Evolutionary conservation across 495 filamentous ascomycete genomes (phyloP), one percentile per base, ranked within the genome.

Genomic region (Penicillium canescens): DNA sequence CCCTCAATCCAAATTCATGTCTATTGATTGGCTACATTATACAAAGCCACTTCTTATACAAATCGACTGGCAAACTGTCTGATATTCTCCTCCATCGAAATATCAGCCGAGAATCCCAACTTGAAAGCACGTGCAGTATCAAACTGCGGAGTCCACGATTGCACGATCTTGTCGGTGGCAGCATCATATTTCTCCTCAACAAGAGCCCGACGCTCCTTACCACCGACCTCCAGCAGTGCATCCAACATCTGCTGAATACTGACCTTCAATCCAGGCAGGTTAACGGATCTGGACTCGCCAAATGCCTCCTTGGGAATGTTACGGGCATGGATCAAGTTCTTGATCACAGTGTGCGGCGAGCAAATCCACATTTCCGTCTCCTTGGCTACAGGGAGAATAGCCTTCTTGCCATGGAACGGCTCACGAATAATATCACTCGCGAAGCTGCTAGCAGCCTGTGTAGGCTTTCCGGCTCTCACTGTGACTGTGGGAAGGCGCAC

Each of bases 171-270:
- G 71, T 91, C 86, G 46, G 85, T 77, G 34, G 72, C 78, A 47
- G 80, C 76, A 66, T 91, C 83, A 61, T 78, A 81, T 70, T 80
- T 78, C 67, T 91, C 87, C 64, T 78, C 78, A 24, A 92, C 75
- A 42, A 86, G 68, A 58, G 69, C 70, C 67, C 88, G 59, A 64
- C 77, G 81, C 37, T 92, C 85, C 71, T 85, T 75, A 0, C 90
- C 89, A 1, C 85, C 89, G 26, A 89, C 78, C 59, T 79, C 81
- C 53, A 80, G 81, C 66, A 94, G 62, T 37, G 87, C 83, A 62
- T 90, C 85, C 71, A 91, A 71, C 79, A 92, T 83, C 64, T 94
- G 83, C 68, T 86, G 80, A 14, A 91, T 75, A 14, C 78, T 88
- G 13, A 89, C 85, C 37, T 82, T 82, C 50, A 89, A 77, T 2